A percentile compares a stretch with the other conserved stretches of the same genome.
Conservation (phyloP, 2,329 filamentous ascomycete genomes). For the Thermothelomyces thermophilus region DNA sequence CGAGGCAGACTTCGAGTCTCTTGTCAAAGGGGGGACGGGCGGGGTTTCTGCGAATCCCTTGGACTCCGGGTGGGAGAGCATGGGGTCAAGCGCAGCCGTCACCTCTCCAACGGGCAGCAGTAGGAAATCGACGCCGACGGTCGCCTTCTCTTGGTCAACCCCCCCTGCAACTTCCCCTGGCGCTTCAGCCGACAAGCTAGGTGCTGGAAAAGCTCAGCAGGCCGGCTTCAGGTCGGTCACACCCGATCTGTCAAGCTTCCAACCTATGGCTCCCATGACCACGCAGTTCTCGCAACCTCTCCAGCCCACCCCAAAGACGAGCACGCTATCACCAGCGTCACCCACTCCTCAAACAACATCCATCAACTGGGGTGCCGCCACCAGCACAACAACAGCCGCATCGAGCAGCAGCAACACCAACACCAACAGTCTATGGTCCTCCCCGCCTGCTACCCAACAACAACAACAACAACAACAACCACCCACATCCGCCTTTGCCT, state of each 20-base stretch:
- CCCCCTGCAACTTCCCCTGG: constrained; percentile 31
- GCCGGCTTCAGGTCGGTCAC: constrained; percentile 50
- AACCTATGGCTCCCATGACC: constrained; percentile 49
- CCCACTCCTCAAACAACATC: constrained; percentile 27
- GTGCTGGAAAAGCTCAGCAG: constrained; percentile 33
- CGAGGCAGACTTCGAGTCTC: constrained; percentile 75
- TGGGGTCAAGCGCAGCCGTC: constrained; percentile 28
- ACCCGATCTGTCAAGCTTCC: constrained; percentile 51
- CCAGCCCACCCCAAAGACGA: constrained; percentile 34
- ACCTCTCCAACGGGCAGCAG: constrained; percentile 32
- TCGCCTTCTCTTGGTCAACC: constrained; percentile 60
- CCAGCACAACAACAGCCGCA: constrained; percentile 20
- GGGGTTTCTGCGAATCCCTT: constrained; percentile 33
- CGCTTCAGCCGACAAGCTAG: constrained; percentile 25
- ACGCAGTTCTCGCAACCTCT: constrained; percentile 59
- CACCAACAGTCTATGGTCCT: constrained; percentile 37
- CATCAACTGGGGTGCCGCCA: constrained; percentile 45
- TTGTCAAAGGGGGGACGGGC: constrained; percentile 70
- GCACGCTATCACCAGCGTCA: constrained; percentile 24
- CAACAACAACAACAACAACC: constrained; percentile 30
- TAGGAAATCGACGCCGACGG: constrained; percentile 35
- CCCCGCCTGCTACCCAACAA: constrained; percentile 29
- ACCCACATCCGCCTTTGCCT: constrained; percentile 31
- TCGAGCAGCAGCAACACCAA: constrained; percentile 27
- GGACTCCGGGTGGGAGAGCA: constrained; percentile 47